A percentile compares a stretch with the other conserved stretches of the same genome.
Conservation (phyloP, 176 grass and related monocot genomes). For the Triticum monococcum region DNA sequence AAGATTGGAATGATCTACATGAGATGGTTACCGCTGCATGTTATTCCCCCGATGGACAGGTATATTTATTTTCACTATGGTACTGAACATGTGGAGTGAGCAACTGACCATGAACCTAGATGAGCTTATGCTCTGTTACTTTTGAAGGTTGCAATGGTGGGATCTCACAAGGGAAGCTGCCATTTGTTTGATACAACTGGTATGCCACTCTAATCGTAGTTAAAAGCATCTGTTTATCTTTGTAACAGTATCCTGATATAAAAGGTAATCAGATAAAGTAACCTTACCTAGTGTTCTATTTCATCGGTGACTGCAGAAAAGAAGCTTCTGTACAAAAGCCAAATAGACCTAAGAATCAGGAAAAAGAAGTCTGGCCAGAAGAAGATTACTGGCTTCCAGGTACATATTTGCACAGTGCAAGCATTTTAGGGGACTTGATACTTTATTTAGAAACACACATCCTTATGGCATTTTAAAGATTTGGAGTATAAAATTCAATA, state of each 20-base stretch:
- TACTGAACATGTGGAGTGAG: slow-evolving; percentile 11
- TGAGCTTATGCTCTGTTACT: slow-evolving; percentile 25
- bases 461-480: not conserved
- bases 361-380: slow-evolving; percentile 92
- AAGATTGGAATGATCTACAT: slow-evolving; percentile 99
- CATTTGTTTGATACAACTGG: slow-evolving; percentile 95
- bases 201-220: slow-evolving; percentile 20
- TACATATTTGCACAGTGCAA: slow-evolving; percentile 16
- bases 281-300: not conserved
- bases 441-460: not conserved
- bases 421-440: not conserved
- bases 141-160: slow-evolving; percentile 93
- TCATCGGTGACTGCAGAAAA: slow-evolving; percentile 58
- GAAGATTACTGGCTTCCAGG: slow-evolving; percentile 99
- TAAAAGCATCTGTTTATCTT: not conserved
- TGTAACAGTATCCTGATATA: not conserved
- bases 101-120: slow-evolving; percentile 14
- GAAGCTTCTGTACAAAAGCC: slow-evolving; percentile 80
- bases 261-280: not conserved
- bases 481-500: not conserved
- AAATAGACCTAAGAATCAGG: slow-evolving; percentile 78
- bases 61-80: slow-evolving; percentile 24
- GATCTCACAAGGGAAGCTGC: slow-evolving; percentile 93
- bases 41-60: slow-evolving; percentile 91
- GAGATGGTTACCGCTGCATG: slow-evolving; percentile 97